Percentiles rank a stretch among this genome's conserved stretches.
phyloP scores from a whole-genome alignment of 1,139 yeast genomes.

The Pichia sp. region DNA sequence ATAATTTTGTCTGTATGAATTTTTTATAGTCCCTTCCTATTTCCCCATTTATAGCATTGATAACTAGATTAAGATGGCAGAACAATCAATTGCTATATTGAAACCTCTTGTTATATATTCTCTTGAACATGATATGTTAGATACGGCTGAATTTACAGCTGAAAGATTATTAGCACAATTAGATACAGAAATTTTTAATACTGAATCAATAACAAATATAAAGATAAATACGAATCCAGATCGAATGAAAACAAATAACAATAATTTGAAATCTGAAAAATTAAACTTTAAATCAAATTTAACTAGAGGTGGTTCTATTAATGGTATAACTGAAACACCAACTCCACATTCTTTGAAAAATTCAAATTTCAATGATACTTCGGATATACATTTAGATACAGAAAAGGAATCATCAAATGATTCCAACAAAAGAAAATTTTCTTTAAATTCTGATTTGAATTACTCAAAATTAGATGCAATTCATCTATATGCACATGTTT shows the following conservation, averaged over 20 bases:
- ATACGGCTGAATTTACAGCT: slow-evolving; percentile 75
- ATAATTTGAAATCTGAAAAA: too few relatives aligned
- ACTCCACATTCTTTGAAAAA: slow-evolving; percentile 2
- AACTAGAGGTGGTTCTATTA: not conserved
- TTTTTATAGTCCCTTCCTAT: not conserved
- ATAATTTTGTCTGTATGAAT: not conserved
- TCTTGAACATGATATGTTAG: slow-evolving; percentile 60
- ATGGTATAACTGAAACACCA: slow-evolving; percentile 3
- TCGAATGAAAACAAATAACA: too few relatives aligned
- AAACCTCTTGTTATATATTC: slow-evolving; percentile 60
- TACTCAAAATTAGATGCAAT: slow-evolving; percentile 42
- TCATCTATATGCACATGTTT: slow-evolving; percentile 59
- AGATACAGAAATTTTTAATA: not conserved
- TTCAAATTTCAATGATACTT: not conserved
- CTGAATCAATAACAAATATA: not conserved
- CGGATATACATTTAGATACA: not conserved
- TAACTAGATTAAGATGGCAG: slow-evolving; percentile 20
- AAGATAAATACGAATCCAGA: not conserved
- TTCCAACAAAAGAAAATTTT: not conserved
- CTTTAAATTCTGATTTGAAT: not conserved
- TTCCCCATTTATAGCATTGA: too few relatives aligned
- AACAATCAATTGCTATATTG: slow-evolving; percentile 30
- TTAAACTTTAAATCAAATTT: too few relatives aligned
- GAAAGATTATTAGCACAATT: slow-evolving; percentile 58
- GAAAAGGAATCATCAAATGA: not conserved